Percentiles rank a stretch among this genome's conserved stretches.
phyloP scores from a whole-genome alignment of 2,329 filamentous ascomycete genomes.

The Exophiala spinifera region DNA sequence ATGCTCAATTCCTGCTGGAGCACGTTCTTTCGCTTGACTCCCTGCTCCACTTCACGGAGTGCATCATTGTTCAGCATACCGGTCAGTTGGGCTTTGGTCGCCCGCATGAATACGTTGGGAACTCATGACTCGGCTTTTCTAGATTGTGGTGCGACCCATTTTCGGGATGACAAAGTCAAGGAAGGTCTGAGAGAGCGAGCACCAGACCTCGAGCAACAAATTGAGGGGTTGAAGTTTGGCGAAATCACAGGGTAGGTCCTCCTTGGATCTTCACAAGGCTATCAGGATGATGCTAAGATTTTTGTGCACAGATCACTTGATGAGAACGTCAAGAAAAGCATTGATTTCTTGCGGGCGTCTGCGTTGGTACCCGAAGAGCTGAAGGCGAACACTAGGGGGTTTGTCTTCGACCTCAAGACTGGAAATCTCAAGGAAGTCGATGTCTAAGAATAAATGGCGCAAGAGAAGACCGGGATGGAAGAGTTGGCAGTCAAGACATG shows the following conservation, averaged over 20 bases:
- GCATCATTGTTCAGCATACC: constrained; percentile 15
- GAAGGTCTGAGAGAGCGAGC: constrained; percentile 8
- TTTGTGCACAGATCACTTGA: constrained; percentile 4
- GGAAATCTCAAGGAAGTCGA: constrained; percentile 10
- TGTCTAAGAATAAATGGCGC: not conserved
- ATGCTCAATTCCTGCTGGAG: constrained; percentile 11
- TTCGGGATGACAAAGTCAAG: constrained; percentile 7
- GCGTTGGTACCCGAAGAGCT: constrained; percentile 6
- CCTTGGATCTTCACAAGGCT: not conserved
- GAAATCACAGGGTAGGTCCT: constrained; percentile 10
- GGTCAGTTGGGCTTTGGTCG: not conserved
- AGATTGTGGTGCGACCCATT: constrained; percentile 17
- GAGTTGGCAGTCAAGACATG: too few species aligned
- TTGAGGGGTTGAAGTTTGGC: constrained; percentile 9
- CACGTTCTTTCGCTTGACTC: constrained; percentile 12
- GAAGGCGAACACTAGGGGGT: constrained; percentile 9
- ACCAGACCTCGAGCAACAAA: constrained; percentile 4
- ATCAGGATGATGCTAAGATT: not conserved
- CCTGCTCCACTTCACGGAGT: constrained; percentile 11
- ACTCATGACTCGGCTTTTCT: not conserved
- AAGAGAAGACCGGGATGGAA: too few species aligned
- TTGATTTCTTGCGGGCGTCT: constrained; percentile 9
- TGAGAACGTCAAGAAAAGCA: constrained; percentile 16
- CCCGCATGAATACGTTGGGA: not conserved
- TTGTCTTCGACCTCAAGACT: constrained; percentile 16